phyloP scores from a whole-genome alignment of 2,329 filamentous ascomycete species.

The Aureobasidium zeae region DNA sequence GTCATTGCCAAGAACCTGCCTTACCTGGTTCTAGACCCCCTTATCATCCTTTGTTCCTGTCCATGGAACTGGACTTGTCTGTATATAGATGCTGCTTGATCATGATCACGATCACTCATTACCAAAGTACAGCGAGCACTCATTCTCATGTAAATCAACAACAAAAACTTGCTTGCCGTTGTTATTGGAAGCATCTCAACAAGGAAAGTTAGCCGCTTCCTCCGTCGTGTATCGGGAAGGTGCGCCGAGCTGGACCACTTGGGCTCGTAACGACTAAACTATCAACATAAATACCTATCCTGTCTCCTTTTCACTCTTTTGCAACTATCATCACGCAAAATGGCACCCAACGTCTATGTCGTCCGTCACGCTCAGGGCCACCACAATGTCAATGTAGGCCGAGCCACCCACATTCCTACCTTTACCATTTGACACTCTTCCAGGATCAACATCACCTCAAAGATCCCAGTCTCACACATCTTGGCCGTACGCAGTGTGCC shows the following conservation, averaged over 20 bases:
- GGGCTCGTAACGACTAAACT: too few species aligned
- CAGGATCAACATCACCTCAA: conserved; percentile 34
- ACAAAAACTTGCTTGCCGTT: too few species aligned
- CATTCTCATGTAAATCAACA: too few species aligned
- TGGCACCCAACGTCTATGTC: conserved; percentile 49
- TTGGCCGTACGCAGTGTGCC: conserved; percentile 65
- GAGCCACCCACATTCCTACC: conserved; percentile 32
- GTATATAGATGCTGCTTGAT: too few species aligned
- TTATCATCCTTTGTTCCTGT: too few species aligned
- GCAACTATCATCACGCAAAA: conserved; percentile 17
- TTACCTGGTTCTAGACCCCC: neutral
- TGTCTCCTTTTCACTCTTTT: neutral
- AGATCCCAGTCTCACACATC: conserved; percentile 67
- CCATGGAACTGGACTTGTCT: too few species aligned
- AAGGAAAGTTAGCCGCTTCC: neutral
- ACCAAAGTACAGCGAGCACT: too few species aligned
- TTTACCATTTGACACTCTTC: neutral
- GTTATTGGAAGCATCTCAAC: too few species aligned
- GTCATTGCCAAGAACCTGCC: conserved; percentile 9
- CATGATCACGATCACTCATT: too few species aligned
- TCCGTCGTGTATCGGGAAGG: neutral
- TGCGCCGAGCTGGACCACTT: conserved; percentile 4
- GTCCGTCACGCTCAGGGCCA: conserved; percentile 66
- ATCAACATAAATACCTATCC: too few species aligned
- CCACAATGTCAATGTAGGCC: conserved; percentile 65